Evolutionary conservation across 2,329 filamentous ascomycete species (phyloP).

Genomic region (Grosmannia clavigera): DNA sequence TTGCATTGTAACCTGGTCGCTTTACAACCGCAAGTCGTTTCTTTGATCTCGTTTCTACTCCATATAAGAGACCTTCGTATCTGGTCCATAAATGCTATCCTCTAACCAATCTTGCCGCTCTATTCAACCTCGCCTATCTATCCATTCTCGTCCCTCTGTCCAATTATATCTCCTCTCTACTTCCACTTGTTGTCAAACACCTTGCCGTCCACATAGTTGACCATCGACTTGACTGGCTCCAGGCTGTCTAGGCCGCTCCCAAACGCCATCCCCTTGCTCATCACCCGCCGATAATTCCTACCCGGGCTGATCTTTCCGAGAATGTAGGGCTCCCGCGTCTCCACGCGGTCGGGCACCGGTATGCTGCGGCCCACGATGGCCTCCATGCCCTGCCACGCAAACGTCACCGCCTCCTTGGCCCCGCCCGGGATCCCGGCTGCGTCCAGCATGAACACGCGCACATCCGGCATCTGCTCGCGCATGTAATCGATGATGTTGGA

Average conservation of each 20-base stretch:
- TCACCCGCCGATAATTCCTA: constrained; percentile 39
- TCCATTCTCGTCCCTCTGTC: too few species aligned
- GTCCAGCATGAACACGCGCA: constrained; percentile 41
- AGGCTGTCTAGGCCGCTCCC: constrained; percentile 30
- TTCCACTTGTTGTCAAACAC: constrained; percentile 30
- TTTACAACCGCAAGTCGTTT: too few species aligned
- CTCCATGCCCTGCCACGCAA: constrained; percentile 50
- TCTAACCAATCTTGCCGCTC: too few species aligned
- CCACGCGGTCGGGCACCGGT: constrained; percentile 38
- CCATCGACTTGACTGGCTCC: constrained; percentile 33
- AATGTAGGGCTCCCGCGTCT: constrained; percentile 37
- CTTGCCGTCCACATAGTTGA: constrained; percentile 36
- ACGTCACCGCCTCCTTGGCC: constrained; percentile 47
- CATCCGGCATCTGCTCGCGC: constrained; percentile 32
- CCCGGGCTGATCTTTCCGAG: constrained; percentile 43
- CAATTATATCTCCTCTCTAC: not conserved
- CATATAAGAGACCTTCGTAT: too few species aligned
- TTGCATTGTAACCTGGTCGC: not conserved
- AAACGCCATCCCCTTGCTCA: constrained; percentile 39
- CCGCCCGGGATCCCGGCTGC: constrained; percentile 42
- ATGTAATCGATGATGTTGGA: constrained; percentile 43
- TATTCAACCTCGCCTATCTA: too few species aligned
- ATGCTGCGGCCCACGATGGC: constrained; percentile 42
- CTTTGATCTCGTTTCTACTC: too few species aligned
- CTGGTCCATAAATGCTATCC: too few species aligned